phyloP scores from a whole-genome alignment of 345 rosid genomes.

The Carallia brachiata region DNA sequence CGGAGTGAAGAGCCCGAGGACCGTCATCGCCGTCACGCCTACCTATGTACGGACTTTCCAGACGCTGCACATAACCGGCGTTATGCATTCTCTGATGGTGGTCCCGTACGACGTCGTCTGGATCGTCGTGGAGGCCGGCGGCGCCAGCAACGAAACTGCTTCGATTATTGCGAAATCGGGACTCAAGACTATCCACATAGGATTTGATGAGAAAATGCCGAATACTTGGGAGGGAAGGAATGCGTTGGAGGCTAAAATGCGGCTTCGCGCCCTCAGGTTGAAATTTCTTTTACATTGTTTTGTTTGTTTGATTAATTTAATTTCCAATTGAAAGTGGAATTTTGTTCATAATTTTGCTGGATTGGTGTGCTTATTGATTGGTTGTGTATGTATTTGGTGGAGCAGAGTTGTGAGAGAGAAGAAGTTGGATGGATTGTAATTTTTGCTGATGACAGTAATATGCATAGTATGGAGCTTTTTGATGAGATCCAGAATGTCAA shows the following conservation, averaged over 20 bases:
- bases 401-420: slow-evolving; percentile 70
- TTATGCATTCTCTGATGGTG: slow-evolving; percentile 90
- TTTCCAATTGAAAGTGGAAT: neutral
- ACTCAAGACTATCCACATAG: slow-evolving; percentile 58
- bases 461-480: slow-evolving; percentile 96
- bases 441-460: slow-evolving; percentile 96
- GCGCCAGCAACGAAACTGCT: slow-evolving; percentile 72
- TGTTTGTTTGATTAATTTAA: neutral
- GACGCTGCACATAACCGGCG: slow-evolving; percentile 83
- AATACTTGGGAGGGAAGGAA: slow-evolving; percentile 73
- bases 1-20: slow-evolving; percentile 65
- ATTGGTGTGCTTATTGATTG: slow-evolving; percentile 7
- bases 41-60: slow-evolving; percentile 95
- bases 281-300: neutral
- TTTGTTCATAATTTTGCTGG: slow-evolving; percentile 4
- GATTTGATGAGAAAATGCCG: slow-evolving; percentile 66
- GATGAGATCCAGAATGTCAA: slow-evolving; percentile 88
- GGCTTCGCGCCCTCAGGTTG: slow-evolving; percentile 76
- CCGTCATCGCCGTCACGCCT: slow-evolving; percentile 75
- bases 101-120: slow-evolving; percentile 83
- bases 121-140: slow-evolving; percentile 97
- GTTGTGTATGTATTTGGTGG: slow-evolving; percentile 27
- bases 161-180: slow-evolving; percentile 63
- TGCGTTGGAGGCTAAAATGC: slow-evolving; percentile 73
- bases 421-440: slow-evolving; percentile 94